Evolutionary conservation across 2,329 filamentous ascomycete genomes (phyloP).

Genomic region (Exophiala calicioides): DNA sequence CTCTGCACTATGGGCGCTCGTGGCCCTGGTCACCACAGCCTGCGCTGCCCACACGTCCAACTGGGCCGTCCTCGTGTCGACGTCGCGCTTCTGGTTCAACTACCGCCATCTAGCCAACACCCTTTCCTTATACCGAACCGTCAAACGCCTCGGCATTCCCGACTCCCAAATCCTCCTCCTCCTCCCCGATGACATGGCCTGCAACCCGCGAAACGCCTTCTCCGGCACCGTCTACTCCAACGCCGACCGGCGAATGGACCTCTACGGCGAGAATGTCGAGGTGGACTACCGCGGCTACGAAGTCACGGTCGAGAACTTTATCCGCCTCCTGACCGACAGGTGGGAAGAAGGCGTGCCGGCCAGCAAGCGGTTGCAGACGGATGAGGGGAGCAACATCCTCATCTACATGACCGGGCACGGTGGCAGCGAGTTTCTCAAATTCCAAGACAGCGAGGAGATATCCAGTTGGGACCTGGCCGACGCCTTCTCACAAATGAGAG

Average conservation of each 20-base stretch:
- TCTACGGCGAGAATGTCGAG: conserved; percentile 98
- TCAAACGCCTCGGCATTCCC: conserved; percentile 95
- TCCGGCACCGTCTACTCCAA: conserved; percentile 98
- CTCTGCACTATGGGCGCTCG: conserved; percentile 12
- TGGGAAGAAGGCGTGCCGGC: conserved; percentile 92
- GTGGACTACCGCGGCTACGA: conserved; percentile 98
- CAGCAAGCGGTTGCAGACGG: conserved; percentile 89
- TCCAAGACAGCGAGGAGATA: conserved; percentile 97
- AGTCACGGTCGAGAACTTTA: conserved; percentile 98
- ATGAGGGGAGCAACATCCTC: conserved; percentile 93
- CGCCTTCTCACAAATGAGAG: conserved; percentile 99
- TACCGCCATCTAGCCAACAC: conserved; percentile 98
- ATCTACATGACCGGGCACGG: conserved; percentile 99
- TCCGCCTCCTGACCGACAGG: conserved; percentile 88
- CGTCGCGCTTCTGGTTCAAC: conserved; percentile 99
- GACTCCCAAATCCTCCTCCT: conserved; percentile 99
- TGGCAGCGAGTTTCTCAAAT: conserved; percentile 96
- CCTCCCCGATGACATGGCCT: conserved; percentile 99
- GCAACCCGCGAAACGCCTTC: conserved; percentile 97
- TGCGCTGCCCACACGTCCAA: conserved; percentile 76
- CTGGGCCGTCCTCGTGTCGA: conserved; percentile 98
- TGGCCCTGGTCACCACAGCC: conserved; percentile 15
- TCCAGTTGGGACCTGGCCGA: conserved; percentile 94
- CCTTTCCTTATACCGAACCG: conserved; percentile 93
- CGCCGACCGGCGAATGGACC: conserved; percentile 87